These are phyloP conservation scores for Didymella sp. DNA, from an alignment of 2,329 filamentous ascomycete species.

Conservation along the genomic window DNA sequence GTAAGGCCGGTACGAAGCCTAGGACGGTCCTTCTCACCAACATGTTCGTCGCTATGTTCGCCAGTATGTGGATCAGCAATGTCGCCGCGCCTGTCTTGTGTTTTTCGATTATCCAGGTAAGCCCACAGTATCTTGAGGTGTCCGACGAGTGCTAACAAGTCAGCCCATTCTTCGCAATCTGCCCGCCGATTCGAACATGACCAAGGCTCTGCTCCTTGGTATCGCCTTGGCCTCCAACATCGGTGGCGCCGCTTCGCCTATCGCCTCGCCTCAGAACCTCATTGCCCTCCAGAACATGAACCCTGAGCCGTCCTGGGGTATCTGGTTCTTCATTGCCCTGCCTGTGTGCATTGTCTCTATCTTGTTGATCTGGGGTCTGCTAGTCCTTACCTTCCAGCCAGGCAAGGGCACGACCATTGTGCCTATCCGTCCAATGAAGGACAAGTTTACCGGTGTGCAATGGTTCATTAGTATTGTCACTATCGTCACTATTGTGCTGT, in stretches of 20 bases:
- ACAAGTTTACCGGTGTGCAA: slow-evolving; percentile 85
- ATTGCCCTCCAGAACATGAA: slow-evolving; percentile 96
- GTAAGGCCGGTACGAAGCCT: slow-evolving; percentile 92
- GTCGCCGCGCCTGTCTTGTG: slow-evolving; percentile 96
- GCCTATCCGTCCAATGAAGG: slow-evolving; percentile 86
- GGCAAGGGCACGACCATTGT: slow-evolving; percentile 87
- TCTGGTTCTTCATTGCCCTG: slow-evolving; percentile 96
- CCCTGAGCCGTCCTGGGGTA: slow-evolving; percentile 87
- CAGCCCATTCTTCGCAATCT: slow-evolving; percentile 93
- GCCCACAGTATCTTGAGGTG: slow-evolving; percentile 18
- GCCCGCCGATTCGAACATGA: slow-evolving; percentile 87
- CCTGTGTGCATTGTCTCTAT: slow-evolving; percentile 92
- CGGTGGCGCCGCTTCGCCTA: slow-evolving; percentile 93
- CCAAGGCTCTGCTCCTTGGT: slow-evolving; percentile 91
- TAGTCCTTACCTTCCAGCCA: slow-evolving; percentile 85
- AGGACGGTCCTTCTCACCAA: slow-evolving; percentile 91
- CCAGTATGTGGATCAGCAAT: slow-evolving; percentile 99
- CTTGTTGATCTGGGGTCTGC: slow-evolving; percentile 83
- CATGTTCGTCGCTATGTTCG: slow-evolving; percentile 98
- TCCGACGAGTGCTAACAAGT: slow-evolving; percentile 17
- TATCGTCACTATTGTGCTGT: slow-evolving; percentile 81
- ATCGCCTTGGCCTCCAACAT: slow-evolving; percentile 96
- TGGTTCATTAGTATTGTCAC: slow-evolving; percentile 92
- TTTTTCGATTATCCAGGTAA: slow-evolving; percentile 93
- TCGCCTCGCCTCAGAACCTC: slow-evolving; percentile 96